Evolutionary conservation across 1,284 basidiomycete genomes (phyloP), one percentile per base, ranked within the genome.

Genomic region (Somion occarium): DNA sequence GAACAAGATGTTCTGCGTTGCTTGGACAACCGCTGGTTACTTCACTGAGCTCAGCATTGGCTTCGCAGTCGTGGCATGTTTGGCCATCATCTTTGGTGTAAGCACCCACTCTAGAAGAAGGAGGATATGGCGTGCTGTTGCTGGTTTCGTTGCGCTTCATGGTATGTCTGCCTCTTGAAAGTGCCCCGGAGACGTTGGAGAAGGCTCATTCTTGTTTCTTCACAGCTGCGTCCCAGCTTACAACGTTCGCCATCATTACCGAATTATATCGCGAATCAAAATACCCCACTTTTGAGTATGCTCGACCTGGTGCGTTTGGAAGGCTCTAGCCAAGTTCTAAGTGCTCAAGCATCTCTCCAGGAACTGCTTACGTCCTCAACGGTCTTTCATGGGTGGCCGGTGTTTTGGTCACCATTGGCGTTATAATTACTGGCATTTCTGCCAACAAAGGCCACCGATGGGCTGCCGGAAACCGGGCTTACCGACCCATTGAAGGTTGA

Each of bases 391-490:
- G 88, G 88, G 59, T 80, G 13, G 60, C 69, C 9, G 78, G 80
- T 38, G 57, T 83, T 44, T 46, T 83, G 26, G 73, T 80, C 30
- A 73, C 75, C 1, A 54, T 69, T 27, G 80, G 74, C 1, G 79
- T 88, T 12, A 68, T 85, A 7, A 67, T 74, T 20, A 87, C 84
- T 3, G 88, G 88, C 9, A 64, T 82, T 5, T 79, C 83, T 53
- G 85, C 87, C 5, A 79, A 81, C 53, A 75, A 72, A 45, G 88
- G 88, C 4, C 72, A 85, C 57, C 70, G 68, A 51, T 90, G 87
- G 87, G 86, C 86, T 42, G 87, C 87, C 38, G 86, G 86, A 45
- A 85, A 85, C 58, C 74, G 85, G 51, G 78, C 80, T 7, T 88
- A 89, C 61, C 69, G 65, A 34, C 77, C 73, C 18, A 83, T 87